phyloP scores from a whole-genome alignment of 352 stramenopile species.

The Globisporangium nagaii region DNA sequence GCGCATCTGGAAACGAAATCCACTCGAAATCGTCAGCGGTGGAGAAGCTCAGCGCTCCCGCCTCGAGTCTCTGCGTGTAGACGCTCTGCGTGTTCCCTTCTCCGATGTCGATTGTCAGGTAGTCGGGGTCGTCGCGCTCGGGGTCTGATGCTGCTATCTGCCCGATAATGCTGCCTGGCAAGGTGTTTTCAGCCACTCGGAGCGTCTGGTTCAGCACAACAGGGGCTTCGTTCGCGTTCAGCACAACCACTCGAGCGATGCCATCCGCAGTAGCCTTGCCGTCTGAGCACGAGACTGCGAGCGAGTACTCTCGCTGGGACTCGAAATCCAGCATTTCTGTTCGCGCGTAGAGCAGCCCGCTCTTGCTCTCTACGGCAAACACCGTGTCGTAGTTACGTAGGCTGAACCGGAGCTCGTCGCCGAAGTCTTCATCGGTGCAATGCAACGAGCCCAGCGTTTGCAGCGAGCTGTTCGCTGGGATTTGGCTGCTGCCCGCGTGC shows the following conservation, averaged over 20 bases:
- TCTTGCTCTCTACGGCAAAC: conserved; percentile 35
- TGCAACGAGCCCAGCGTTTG: conserved; percentile 29
- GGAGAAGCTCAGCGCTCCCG: background rate
- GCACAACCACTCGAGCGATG: conserved; percentile 20
- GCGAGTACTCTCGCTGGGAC: conserved; percentile 16
- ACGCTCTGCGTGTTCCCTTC: background rate
- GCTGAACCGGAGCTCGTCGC: conserved; percentile 23
- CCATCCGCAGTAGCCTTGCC: conserved; percentile 12
- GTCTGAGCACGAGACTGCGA: conserved; percentile 34
- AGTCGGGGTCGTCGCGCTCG: conserved; percentile 1
- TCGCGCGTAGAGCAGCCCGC: conserved; percentile 35
- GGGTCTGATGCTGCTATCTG: background rate
- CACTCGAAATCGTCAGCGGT: conserved; percentile 6
- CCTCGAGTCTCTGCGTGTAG: background rate
- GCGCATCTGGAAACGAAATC: conserved; percentile 1
- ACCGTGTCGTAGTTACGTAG: conserved; percentile 13
- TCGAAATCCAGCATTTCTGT: conserved; percentile 44
- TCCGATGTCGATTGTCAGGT: background rate
- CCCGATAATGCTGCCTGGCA: background rate
- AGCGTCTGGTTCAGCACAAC: conserved; percentile 18
- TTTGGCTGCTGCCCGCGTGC: background rate
- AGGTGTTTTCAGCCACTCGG: conserved; percentile 30
- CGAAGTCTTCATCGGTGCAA: conserved; percentile 46
- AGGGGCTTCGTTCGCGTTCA: conserved; percentile 51
- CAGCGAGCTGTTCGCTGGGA: conserved; percentile 1